Base-by-base conservation (phyloP, 805 yeast species). In the Suhomyces faveliae region DNA sequence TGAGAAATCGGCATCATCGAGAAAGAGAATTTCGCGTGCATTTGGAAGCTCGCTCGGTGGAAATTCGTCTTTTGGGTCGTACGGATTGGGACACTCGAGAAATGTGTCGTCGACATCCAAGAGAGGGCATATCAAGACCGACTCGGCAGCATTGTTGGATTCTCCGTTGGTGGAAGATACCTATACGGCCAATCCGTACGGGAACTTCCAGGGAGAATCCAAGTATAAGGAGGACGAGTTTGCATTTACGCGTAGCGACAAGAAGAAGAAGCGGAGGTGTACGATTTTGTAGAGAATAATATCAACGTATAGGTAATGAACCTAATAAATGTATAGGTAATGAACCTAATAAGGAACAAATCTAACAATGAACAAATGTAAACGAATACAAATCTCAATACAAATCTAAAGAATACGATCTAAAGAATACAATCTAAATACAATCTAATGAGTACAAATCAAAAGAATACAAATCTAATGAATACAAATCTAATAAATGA, bases 131-230 rank as follows among this genome's bases (percentile, higher is more conserved):
- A 60, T 64, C 51, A 70, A 71, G 43, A 66, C 67, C 38, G 73
- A 63, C 49, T 66, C 71, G 19, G 60, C 71, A 20, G 59, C 66
- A 7, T 56, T 71, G 48, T 59, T 71, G 41, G 72, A 72, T 47
- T 57, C 63, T n/a, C 78, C 78, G 12, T 66, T 73, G 51, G 55
- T 63, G 10, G 78, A 73, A 54, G 76, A 70, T 44, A 62, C 59
- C 19, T 64, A 63, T 54, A 52, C 52, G 20, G 24, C 53, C 19
- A 71, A 71, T 43, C 76, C 76, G 13, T 72, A 72, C 50, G 70
- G 69, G 5, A 57, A 62, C 40, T 61, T 54, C 42, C 43, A 40
- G 29, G 45, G 41, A 20, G 53, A 50, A 35, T 54, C 47, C 13
- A 61, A 57, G 51, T 67, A 70, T 54, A 64, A 69, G 47, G 69